These are phyloP conservation scores for Globisporangium okanoganense DNA, from an alignment of 352 stramenopile genomes.

Conservation along the genomic window DNA sequence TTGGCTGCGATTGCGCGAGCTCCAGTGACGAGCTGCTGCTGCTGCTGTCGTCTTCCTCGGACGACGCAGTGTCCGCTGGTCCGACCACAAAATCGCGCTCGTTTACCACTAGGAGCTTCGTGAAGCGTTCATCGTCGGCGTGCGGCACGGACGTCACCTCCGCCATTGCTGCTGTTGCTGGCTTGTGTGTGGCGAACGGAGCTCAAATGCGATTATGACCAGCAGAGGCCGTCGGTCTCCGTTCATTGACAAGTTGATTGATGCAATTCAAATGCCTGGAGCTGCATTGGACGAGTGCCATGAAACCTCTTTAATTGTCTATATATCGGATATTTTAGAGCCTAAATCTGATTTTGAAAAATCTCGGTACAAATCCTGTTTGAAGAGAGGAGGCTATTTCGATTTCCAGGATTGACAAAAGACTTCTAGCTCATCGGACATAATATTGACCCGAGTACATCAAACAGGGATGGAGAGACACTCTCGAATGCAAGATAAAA, in stretches of 20 bases:
- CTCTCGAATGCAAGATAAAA: no score
- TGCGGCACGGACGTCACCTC: neutral
- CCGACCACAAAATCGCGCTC: neutral
- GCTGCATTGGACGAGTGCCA: neutral
- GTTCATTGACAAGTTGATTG: neutral
- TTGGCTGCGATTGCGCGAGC: neutral
- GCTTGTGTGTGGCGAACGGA: neutral
- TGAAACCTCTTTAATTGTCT: no score
- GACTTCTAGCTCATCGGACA: no score
- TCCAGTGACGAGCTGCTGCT: neutral
- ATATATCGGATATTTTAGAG: no score
- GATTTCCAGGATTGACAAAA: no score
- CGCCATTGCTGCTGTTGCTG: neutral
- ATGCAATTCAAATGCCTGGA: neutral
- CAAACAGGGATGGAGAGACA: no score
- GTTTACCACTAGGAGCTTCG: neutral
- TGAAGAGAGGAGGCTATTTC: no score
- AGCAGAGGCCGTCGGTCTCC: neutral
- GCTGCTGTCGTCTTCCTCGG: slow-evolving; percentile 10
- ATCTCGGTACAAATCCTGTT: no score
- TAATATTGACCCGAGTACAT: no score
- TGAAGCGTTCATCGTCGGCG: neutral
- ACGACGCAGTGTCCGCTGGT: slow-evolving; percentile 3
- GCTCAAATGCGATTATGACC: slow-evolving; percentile 7
- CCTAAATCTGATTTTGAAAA: no score